These are phyloP conservation scores for Xylogone sp. DNA, from an alignment of 2,329 filamentous ascomycete species.

Conservation along the genomic window DNA sequence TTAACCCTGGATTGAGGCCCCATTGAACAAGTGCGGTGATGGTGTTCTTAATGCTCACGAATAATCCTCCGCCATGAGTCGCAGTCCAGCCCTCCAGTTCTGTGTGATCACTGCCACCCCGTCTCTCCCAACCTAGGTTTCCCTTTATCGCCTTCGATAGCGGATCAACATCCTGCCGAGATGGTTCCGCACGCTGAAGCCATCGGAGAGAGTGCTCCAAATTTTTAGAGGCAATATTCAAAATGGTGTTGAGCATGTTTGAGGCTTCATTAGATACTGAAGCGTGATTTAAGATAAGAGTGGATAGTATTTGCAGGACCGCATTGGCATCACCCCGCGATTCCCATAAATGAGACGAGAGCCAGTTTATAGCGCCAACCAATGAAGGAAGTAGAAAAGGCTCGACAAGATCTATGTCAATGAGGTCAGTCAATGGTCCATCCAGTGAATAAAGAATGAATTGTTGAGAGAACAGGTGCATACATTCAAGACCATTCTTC, in stretches of 20 bases:
- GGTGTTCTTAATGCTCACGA: slow-evolving; percentile 54
- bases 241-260: slow-evolving; percentile 65
- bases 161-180: slow-evolving; percentile 65
- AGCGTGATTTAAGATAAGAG: slow-evolving; percentile 62
- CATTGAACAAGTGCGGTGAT: slow-evolving; percentile 63
- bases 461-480: slow-evolving; percentile 27
- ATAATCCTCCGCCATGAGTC: slow-evolving; percentile 51
- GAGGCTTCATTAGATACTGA: slow-evolving; percentile 68
- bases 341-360: slow-evolving; percentile 66
- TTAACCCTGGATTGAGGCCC: slow-evolving; percentile 54
- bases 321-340: slow-evolving; percentile 63
- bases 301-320: slow-evolving; percentile 67
- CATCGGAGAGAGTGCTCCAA: slow-evolving; percentile 64
- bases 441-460: slow-evolving; percentile 3
- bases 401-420: slow-evolving; percentile 63
- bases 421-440: slow-evolving; percentile 15
- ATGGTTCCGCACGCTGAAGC: slow-evolving; percentile 63
- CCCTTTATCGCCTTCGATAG: slow-evolving; percentile 62
- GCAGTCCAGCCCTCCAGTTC: slow-evolving; percentile 67
- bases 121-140: slow-evolving; percentile 54
- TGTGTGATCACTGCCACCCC: slow-evolving; percentile 56
- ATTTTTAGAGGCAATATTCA: slow-evolving; percentile 67
- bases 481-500: slow-evolving; percentile 73
- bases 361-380: slow-evolving; percentile 68
- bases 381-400: slow-evolving; percentile 78